These are phyloP conservation scores for Amoebophrya sp. DNA, from an alignment of 169 alveolate genomes.

Conservation along the genomic window DNA sequence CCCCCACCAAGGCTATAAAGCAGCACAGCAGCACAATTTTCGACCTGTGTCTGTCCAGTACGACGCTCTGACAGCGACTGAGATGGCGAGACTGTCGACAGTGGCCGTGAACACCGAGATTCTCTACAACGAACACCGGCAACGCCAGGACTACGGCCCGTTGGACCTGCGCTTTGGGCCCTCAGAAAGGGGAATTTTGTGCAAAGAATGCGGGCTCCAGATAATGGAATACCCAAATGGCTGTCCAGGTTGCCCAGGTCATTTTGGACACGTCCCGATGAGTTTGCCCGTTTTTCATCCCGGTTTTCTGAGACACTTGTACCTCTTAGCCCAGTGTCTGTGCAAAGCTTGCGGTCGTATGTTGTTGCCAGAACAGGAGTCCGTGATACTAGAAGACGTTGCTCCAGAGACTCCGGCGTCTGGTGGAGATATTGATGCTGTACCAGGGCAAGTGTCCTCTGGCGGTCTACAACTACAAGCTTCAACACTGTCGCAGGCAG, in stretches of 20 bases:
- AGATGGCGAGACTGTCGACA: neutral
- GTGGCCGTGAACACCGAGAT: neutral
- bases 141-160: neutral
- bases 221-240: too few relatives aligned
- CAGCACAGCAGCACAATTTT: too few relatives aligned
- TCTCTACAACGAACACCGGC: neutral
- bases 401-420: too few relatives aligned
- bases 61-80: neutral
- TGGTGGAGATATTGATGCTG: too few relatives aligned
- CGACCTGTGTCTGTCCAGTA: neutral
- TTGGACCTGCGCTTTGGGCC: neutral
- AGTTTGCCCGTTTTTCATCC: slow-evolving; percentile 95
- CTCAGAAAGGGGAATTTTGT: neutral
- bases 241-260: slow-evolving; percentile 90
- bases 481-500: too few relatives aligned
- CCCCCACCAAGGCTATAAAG: too few relatives aligned
- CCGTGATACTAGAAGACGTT: too few relatives aligned
- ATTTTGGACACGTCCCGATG: slow-evolving; percentile 89
- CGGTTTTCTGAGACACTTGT: slow-evolving; percentile 90
- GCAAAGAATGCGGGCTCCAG: neutral
- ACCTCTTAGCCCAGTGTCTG: slow-evolving; percentile 76
- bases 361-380: slow-evolving; percentile 67
- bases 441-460: too few relatives aligned
- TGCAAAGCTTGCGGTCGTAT: slow-evolving; percentile 86
- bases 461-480: too few relatives aligned